Conservation (phyloP, 2,329 filamentous ascomycete species). For the Ceratocystis alfenasii region DNA sequence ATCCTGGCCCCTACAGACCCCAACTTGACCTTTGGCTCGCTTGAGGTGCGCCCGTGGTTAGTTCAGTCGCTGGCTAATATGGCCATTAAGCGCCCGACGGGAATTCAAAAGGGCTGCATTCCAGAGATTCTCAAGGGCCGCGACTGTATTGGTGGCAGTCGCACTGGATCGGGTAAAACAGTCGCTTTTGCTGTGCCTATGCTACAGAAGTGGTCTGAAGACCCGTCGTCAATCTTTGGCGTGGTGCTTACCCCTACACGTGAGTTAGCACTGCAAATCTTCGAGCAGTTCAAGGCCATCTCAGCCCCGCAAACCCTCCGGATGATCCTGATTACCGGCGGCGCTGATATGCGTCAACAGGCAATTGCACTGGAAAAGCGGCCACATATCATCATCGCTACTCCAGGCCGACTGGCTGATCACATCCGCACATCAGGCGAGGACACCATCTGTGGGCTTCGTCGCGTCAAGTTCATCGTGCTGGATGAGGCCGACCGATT, state of each 20-base stretch:
- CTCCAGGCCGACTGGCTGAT: conserved; percentile 82
- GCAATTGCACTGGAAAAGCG: conserved; percentile 69
- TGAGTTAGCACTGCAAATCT: conserved; percentile 90
- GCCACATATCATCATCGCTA: conserved; percentile 89
- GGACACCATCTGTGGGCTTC: conserved; percentile 74
- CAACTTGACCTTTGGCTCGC: conserved; percentile 55
- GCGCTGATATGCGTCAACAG: conserved; percentile 82
- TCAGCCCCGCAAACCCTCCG: conserved; percentile 80
- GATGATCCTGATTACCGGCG: conserved; percentile 78
- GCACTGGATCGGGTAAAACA: conserved; percentile 95
- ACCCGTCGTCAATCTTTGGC: conserved; percentile 83
- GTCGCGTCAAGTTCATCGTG: conserved; percentile 71
- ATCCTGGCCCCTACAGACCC: conserved; percentile 43
- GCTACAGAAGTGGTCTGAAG: conserved; percentile 81
- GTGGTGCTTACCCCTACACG: conserved; percentile 80
- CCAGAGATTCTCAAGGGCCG: conserved; percentile 81
- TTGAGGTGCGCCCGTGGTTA: conserved; percentile 76
- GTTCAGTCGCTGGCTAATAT: conserved; percentile 61
- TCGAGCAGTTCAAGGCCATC: conserved; percentile 89
- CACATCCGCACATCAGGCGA: conserved; percentile 85
- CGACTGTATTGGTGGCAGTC: conserved; percentile 88
- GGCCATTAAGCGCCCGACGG: conserved; percentile 79
- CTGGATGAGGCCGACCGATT: conserved; percentile 93
- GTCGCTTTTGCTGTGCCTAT: conserved; percentile 92
- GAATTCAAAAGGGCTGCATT: conserved; percentile 87